These are phyloP conservation scores for Hypoxylon lenormandii DNA, from an alignment of 495 filamentous ascomycete genomes.

Conservation along the genomic window DNA sequence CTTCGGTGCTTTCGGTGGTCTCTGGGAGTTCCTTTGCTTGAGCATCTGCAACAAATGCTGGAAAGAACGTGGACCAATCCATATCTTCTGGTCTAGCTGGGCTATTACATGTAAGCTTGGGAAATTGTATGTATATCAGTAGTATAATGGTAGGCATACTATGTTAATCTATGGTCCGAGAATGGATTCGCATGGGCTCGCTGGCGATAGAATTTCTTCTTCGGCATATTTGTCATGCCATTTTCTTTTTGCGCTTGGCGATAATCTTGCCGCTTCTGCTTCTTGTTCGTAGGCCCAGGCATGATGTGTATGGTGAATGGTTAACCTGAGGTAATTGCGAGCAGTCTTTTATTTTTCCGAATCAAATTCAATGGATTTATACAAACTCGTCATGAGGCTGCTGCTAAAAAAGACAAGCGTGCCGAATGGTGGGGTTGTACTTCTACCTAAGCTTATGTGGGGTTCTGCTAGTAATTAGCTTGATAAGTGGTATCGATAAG, in stretches of 20 bases:
- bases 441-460: neutral
- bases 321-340: neutral
- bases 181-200: conserved; percentile 97
- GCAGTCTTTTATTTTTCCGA: neutral
- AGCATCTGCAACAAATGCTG: conserved; percentile 66
- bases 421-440: conserved; percentile 1
- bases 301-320: conserved; percentile 48
- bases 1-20: conserved; percentile 23
- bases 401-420: conserved; percentile 6
- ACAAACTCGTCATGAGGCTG: too few species aligned
- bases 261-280: conserved; percentile 80
- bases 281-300: conserved; percentile 70
- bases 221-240: conserved; percentile 68
- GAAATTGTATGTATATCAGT: neutral
- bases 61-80: conserved; percentile 90
- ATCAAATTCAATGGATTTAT: neutral
- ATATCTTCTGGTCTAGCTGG: conserved; percentile 83
- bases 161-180: conserved; percentile 86
- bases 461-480: conserved; percentile 16
- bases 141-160: conserved; percentile 69
- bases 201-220: conserved; percentile 96
- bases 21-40: conserved; percentile 20
- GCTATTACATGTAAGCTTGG: conserved; percentile 59
- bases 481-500: conserved; percentile 8
- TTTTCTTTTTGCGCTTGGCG: conserved; percentile 62